Base-by-base conservation (phyloP, 495 filamentous ascomycete genomes). In the Talaromyces wortmannii region DNA sequence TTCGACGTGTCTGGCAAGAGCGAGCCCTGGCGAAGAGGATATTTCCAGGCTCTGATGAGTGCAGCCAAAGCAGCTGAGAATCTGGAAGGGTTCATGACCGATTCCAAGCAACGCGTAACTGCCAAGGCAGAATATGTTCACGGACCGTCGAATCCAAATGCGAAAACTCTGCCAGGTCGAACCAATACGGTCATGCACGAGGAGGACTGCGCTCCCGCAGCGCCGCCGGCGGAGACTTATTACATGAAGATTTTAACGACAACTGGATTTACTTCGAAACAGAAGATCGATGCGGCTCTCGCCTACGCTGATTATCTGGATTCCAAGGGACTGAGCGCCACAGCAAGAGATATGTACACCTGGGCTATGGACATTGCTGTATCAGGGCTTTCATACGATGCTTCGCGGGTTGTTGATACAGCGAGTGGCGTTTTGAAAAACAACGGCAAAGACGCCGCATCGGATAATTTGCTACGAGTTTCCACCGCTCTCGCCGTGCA, bases 251-350 rank as follows among this genome's bases (percentile, higher is more conserved):
- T 96, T 23, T 67, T 96, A 47, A 88, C 82, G 1, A 90, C 86
- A 0, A 76, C 78, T 29, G 91, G 91, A 15, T 89, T 96, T 63
- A 84, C 80, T 7, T 77, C 78, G 16, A 73, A 81, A 51, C 89
- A 96, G 69, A 83, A 82, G 57, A 66, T 96, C 32, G 84, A 90
- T 45, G 90, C 91, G 18, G 86, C 86, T 8, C 69, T 95, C 15
- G 86, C 84, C 0, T 92, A 91, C 66, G 91, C 84, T 6, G 86
- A 87, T 55, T 95, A 85, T 83, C 76, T 95, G 5, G 85, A 89
- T 49, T 95, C 81, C 68, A 91, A 92, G 70, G 77, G 79, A 3
- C 65, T 85, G 11, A 64, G 76, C 11, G 72, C 74, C 1, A 81
- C 79, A 4, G 84, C 89, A 0, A 72, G 79, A 48, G 81, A 85